These are phyloP conservation scores for Verticillium nubilum DNA, from an alignment of 2,329 filamentous ascomycete genomes.

Conservation along the genomic window DNA sequence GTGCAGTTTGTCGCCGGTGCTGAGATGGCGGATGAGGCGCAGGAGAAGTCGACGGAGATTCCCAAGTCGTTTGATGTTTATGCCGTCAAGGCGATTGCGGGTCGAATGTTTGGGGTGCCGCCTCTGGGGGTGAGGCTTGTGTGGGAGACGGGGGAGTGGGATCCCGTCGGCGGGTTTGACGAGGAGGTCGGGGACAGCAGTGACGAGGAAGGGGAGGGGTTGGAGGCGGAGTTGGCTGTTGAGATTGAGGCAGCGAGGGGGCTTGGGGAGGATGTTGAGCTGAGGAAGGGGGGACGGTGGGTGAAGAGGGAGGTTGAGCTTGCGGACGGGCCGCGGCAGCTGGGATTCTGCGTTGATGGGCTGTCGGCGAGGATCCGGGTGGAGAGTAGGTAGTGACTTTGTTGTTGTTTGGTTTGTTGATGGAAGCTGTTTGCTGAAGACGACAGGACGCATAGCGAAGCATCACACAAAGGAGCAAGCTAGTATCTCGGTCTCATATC, in stretches of 20 bases:
- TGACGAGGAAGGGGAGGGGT: slow-evolving; percentile 40
- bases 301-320: slow-evolving; percentile 76
- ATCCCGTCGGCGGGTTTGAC: slow-evolving; percentile 64
- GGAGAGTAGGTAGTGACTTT: slow-evolving; percentile 40
- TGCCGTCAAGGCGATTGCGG: slow-evolving; percentile 71
- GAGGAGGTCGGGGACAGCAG: slow-evolving; percentile 46
- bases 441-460: neutral
- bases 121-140: slow-evolving; percentile 63
- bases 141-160: slow-evolving; percentile 90
- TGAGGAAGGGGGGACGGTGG: slow-evolving; percentile 50
- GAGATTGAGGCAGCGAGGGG: slow-evolving; percentile 18
- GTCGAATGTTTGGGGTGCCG: slow-evolving; percentile 59
- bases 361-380: slow-evolving; percentile 66
- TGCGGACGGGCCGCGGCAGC: slow-evolving; percentile 69
- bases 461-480: neutral
- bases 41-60: slow-evolving; percentile 42
- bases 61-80: slow-evolving; percentile 79
- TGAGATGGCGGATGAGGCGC: neutral
- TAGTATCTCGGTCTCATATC: no score
- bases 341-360: slow-evolving; percentile 80
- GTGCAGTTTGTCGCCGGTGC: slow-evolving; percentile 44
- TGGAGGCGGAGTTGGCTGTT: slow-evolving; percentile 33
- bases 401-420: neutral
- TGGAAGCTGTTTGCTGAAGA: neutral
- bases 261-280: slow-evolving; percentile 8